Evolutionary conservation across 2,329 filamentous ascomycete genomes (phyloP), one percentile per base, ranked within the genome.

Genomic region (Aureobasidium sp.): DNA sequence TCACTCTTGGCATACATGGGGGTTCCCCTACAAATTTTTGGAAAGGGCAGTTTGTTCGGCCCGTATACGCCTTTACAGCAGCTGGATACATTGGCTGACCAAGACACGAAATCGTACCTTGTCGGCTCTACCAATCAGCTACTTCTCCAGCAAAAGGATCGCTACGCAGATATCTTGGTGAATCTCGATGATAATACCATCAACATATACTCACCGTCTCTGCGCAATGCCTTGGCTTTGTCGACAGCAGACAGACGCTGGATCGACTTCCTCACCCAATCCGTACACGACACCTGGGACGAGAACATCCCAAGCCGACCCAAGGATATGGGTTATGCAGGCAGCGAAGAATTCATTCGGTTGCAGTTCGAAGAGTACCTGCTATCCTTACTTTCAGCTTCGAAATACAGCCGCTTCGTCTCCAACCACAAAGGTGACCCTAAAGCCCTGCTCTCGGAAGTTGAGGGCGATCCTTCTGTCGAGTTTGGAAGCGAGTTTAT

Each of bases 281-380:
- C 91, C 40, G 90, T 99, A 23, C 89, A 94, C 68, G 91, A 97
- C 65, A 96, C 94, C 0, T 99, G 94, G 94, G 94, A 99, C 70
- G 90, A 96, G 43, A 79, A 85, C 4, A 93, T 97, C 69, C 94
- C 94, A 0, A 84, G 85, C 64, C 82, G 89, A 50, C 94, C 94
- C n/a, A 96, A 91, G 69, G 95, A 90, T 2, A 87, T 96, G 79
- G 92, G 92, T 31, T 99, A 96, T 69, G 86, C 90, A 38, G 94
- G 94, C 31, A 96, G 91, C 64, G 94, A 99, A 75, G 94, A 97
- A 71, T 96, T 96, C 69, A 99, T 99, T 67, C 85, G 94, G 31
- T 84, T 96, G 42, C 93, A 97, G 69, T 99, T 99, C 64, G 94
- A 99, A 74, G 92, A 96, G 69, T 99, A 99, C 70, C 82, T 99